Conservation (phyloP, 345 rosid genomes). For the Aethionema arabicum region DNA sequence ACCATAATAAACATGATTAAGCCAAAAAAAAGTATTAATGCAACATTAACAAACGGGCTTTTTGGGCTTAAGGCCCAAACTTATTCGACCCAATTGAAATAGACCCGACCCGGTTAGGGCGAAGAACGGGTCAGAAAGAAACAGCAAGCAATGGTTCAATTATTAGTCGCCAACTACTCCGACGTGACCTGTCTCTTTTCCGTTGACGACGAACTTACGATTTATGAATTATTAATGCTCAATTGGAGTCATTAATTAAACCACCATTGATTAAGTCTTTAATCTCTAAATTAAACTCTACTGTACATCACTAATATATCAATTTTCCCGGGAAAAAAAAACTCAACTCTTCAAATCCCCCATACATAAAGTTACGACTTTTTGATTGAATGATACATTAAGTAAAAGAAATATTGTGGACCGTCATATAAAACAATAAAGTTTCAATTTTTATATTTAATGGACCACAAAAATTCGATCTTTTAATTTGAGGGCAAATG, state of each 20-base stretch:
- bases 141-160: constrained; percentile 2
- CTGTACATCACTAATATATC: neutral
- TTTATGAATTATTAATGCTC: no score
- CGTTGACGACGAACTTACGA: constrained; percentile 15
- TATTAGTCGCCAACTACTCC: constrained; percentile 10
- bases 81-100: no score
- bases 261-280: constrained; percentile 4
- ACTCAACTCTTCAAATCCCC: neutral
- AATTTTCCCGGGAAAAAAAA: neutral
- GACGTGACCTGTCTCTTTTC: constrained; percentile 30
- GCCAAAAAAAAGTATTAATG: no score
- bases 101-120: neutral
- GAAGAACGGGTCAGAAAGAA: constrained; percentile 1
- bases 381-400: neutral
- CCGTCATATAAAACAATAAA: no score
- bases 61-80: no score
- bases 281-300: neutral
- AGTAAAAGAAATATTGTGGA: neutral
- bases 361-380: no score
- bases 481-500: neutral
- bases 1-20: no score
- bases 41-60: no score
- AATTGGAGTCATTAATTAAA: constrained; percentile 10
- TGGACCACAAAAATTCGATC: constrained; percentile 12
- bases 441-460: neutral